These are phyloP conservation scores for Juglanconis oblonga DNA, from an alignment of 2,329 filamentous ascomycete species.

Conservation along the genomic window DNA sequence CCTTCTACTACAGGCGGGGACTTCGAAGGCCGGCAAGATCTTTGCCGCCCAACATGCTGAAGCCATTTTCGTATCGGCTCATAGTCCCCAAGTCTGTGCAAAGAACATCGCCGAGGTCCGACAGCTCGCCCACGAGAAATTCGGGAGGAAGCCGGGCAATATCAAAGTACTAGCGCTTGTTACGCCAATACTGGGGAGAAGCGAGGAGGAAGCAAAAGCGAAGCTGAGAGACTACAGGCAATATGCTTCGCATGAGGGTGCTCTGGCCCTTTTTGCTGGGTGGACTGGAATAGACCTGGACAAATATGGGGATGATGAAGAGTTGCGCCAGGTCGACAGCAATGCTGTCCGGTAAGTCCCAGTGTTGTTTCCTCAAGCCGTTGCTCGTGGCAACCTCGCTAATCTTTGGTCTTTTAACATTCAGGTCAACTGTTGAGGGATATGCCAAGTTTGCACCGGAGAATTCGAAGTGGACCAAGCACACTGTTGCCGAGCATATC, in stretches of 20 bases:
- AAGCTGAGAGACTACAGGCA: constrained; percentile 61
- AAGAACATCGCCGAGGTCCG: constrained; percentile 63
- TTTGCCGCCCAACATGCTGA: constrained; percentile 68
- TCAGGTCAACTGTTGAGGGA: constrained; percentile 21
- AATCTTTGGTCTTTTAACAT: neutral
- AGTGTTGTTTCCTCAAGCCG: constrained; percentile 16
- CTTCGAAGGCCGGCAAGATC: constrained; percentile 60
- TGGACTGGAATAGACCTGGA: constrained; percentile 62
- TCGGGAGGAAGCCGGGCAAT: constrained; percentile 54
- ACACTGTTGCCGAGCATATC: constrained; percentile 65
- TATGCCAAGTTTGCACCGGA: constrained; percentile 12
- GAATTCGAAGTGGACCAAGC: constrained; percentile 66
- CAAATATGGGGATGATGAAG: constrained; percentile 37
- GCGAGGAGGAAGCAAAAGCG: constrained; percentile 62
- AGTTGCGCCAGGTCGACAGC: constrained; percentile 37
- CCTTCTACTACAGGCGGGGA: constrained; percentile 67
- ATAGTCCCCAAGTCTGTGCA: constrained; percentile 59
- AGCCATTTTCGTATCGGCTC: constrained; percentile 66
- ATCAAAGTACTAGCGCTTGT: constrained; percentile 69
- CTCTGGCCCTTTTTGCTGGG: constrained; percentile 67
- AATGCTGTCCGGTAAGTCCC: constrained; percentile 35
- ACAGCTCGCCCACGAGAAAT: constrained; percentile 46
- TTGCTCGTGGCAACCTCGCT: neutral
- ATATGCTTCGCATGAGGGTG: constrained; percentile 61
- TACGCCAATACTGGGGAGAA: constrained; percentile 62